Evolutionary conservation across 202 grass and related monocot genomes (phyloP), one percentile per base, ranked within the genome.

Genomic region (Hordeum pubiflorum): DNA sequence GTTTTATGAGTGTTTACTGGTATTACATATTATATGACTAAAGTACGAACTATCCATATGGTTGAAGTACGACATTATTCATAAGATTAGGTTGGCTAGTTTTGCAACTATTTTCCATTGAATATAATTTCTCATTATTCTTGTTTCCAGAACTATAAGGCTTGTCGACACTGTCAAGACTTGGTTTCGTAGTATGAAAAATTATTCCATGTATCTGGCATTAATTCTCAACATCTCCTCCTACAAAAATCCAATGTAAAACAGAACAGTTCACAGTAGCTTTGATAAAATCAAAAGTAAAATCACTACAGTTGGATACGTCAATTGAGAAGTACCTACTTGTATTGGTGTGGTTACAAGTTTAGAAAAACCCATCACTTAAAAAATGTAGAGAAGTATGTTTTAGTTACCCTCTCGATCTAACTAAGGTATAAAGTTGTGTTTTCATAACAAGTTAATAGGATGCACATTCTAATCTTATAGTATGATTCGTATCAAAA

Each of bases 141-240:
- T 29, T 72, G 20, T 63, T 79, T 79, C 39, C 38, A 55, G 40
- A 72, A 72, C 0, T 70, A 46, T 0, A 59, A 34, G 57, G 46
- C 14, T 64, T 64, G 44, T 71, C 39, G 37, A 41, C 22, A 12
- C 10, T 50, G 39, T 65, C 60, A 84, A 80, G 76, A 88, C 39
- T 76, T 67, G 0, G 21, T 29, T 88, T 48, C 20, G 38, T 17
- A 32, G 59, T 79, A 69, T 2, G 22, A 9, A 72, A 48, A 50
- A 18, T 23, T 68, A 86, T 41, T 70, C 63, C 39, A 36, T 72
- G n/a, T 11, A 41, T 62, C 34, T 56, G 15, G 14, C 52, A 63
- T n/a, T 64, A 62, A 63, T 37, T 24, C 73, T 64, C 37, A 22
- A 40, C 10, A 40, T 76, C 0, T 61, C n/a, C 34, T 73, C 63